These are phyloP conservation scores for Fimicolochytrium jonesii DNA, from an alignment of 192 early-diverging fungal genomes.

Conservation along the genomic window DNA sequence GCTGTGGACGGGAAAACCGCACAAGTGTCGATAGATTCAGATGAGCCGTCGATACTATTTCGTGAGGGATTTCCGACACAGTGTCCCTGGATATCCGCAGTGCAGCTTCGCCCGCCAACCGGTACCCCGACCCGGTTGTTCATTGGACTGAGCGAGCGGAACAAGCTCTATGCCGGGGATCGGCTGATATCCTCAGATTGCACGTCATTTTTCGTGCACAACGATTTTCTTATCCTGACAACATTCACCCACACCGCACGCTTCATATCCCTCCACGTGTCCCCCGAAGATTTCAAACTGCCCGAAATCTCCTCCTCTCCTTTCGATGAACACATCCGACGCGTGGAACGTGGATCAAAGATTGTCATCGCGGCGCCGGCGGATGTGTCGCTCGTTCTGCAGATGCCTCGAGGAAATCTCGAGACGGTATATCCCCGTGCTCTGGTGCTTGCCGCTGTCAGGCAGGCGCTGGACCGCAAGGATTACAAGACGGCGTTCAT, in stretches of 20 bases:
- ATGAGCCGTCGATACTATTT: not conserved
- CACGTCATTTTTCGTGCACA: constrained; percentile 82
- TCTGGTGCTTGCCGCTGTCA: constrained; percentile 72
- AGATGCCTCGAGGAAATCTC: constrained; percentile 97
- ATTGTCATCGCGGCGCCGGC: constrained; percentile 75
- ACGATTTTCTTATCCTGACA: constrained; percentile 77
- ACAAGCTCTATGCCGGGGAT: constrained; percentile 78
- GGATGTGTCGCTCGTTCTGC: constrained; percentile 66
- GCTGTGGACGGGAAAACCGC: not conserved
- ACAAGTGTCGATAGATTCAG: no score
- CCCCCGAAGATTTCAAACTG: not conserved
- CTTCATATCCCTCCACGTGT: constrained; percentile 39
- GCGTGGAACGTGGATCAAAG: constrained; percentile 87
- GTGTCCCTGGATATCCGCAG: constrained; percentile 56
- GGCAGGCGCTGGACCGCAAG: constrained; percentile 55
- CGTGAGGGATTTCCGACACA: constrained; percentile 26
- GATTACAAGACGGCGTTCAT: constrained; percentile 78
- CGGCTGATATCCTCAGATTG: constrained; percentile 68
- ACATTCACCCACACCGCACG: constrained; percentile 76
- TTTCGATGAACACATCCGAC: constrained; percentile 65
- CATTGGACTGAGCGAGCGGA: constrained; percentile 71
- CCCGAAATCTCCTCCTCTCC: constrained; percentile 32
- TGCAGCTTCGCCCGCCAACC: not conserved
- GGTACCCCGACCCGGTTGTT: constrained; percentile 27
- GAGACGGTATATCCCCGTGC: constrained; percentile 91